Evolutionary conservation across 805 yeast genomes (phyloP).

Genomic region (Metschnikowia reukaufii): DNA sequence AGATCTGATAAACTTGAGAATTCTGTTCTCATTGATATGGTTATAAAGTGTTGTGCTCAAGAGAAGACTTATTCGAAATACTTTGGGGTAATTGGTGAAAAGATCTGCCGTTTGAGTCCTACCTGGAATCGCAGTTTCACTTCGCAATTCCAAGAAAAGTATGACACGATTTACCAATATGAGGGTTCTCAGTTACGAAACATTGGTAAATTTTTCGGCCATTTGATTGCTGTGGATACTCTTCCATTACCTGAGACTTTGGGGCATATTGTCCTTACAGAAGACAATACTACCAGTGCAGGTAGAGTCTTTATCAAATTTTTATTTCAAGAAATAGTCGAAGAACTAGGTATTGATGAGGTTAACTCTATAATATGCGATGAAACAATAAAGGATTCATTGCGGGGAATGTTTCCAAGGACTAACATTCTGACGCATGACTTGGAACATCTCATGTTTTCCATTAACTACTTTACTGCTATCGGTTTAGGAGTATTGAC

Average conservation of each 20-base stretch:
- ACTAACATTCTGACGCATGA: conserved; percentile 30
- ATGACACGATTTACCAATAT: conserved; percentile 58
- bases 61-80: conserved; percentile 84
- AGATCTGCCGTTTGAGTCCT: conserved; percentile 50
- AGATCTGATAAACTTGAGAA: conserved; percentile 20
- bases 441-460: conserved; percentile 61
- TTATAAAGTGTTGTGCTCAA: conserved; percentile 79
- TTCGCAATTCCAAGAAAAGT: conserved; percentile 54
- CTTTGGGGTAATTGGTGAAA: conserved; percentile 75
- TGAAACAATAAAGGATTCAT: conserved; percentile 46
- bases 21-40: conserved; percentile 60
- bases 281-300: conserved; percentile 73
- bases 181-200: conserved; percentile 76
- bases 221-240: conserved; percentile 67
- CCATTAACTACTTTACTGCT: conserved; percentile 91
- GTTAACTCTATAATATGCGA: conserved; percentile 53
- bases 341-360: conserved; percentile 64
- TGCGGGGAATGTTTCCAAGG: conserved; percentile 66
- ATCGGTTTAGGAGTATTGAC: conserved; percentile 85
- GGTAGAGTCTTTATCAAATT: conserved; percentile 79
- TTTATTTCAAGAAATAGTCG: conserved; percentile 73
- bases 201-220: conserved; percentile 85
- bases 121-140: conserved; percentile 61
- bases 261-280: conserved; percentile 58
- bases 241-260: conserved; percentile 62